These are phyloP conservation scores for Amaranthus hypochondriacus DNA, from an alignment of 148 eudicot species.

Conservation along the genomic window DNA sequence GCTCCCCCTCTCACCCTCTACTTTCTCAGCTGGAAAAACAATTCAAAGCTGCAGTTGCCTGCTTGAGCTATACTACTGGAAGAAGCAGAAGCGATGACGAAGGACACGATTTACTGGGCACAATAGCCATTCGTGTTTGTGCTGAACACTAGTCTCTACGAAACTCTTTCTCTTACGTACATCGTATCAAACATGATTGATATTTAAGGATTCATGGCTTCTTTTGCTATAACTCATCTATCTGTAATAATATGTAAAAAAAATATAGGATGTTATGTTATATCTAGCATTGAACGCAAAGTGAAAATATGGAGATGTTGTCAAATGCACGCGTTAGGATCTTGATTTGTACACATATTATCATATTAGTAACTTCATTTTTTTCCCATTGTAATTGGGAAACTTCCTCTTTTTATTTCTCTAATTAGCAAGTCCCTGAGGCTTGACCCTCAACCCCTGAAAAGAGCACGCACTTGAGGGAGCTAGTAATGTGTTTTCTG, in stretches of 20 bases:
- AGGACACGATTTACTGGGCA: not conserved
- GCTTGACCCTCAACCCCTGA: no score
- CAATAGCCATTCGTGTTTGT: not conserved
- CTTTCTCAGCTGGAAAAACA: slow-evolving; percentile 72
- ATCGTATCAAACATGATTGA: not conserved
- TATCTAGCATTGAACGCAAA: not conserved
- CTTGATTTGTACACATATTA: not conserved
- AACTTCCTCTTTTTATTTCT: no score
- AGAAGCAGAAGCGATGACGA: not conserved
- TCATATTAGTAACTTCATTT: not conserved
- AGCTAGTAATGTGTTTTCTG: no score
- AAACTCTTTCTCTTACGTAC: not conserved
- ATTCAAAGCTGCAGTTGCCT: slow-evolving; percentile 61
- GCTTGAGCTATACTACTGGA: slow-evolving; percentile 36
- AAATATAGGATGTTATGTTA: not conserved
- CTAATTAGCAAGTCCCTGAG: no score
- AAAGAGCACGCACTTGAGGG: no score
- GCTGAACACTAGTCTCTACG: not conserved
- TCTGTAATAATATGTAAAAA: not conserved
- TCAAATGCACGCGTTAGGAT: not conserved
- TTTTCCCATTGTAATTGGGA: no score
- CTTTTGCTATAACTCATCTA: not conserved
- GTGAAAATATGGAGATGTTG: not conserved
- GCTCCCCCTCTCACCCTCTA: not conserved
- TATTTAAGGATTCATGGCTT: not conserved